Evolutionary conservation across 768 basidiomycete species (phyloP).

Genomic region (Rhizopogon roseolus): DNA sequence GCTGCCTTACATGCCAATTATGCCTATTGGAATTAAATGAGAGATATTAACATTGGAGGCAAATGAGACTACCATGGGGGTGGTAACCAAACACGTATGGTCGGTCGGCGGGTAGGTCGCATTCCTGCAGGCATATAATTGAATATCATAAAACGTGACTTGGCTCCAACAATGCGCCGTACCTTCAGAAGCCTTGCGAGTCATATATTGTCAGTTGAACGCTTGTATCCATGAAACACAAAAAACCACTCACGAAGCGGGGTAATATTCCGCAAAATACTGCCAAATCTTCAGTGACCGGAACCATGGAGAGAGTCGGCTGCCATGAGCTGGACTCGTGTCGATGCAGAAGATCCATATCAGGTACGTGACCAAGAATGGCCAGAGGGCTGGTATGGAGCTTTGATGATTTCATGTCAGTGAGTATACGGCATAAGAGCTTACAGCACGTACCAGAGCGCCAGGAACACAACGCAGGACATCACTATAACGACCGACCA

Average conservation of each 20-base stretch:
- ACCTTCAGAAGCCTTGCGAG: conserved; percentile 47
- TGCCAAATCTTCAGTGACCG: conserved; percentile 69
- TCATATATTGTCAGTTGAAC: background rate
- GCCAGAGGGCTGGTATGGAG: conserved; percentile 88
- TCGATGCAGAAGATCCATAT: conserved; percentile 79
- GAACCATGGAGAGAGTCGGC: conserved; percentile 71
- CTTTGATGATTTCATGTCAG: conserved; percentile 34
- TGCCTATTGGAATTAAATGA: conserved; percentile 48
- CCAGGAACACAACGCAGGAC: conserved; percentile 60
- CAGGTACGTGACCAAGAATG: conserved; percentile 69
- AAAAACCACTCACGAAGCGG: conserved; percentile 65
- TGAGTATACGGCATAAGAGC: background rate
- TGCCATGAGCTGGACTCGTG: conserved; percentile 65
- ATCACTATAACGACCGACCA: conserved; percentile 84
- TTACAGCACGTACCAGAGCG: conserved; percentile 62
- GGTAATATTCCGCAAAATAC: conserved; percentile 91
- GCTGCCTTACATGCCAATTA: conserved; percentile 87
- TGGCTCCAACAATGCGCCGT: conserved; percentile 3
- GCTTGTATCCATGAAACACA: background rate
- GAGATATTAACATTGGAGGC: background rate
- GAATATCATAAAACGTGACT: background rate
- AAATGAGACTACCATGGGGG: conserved; percentile 64
- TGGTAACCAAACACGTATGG: conserved; percentile 98
- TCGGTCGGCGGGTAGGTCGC: conserved; percentile 84
- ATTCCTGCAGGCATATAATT: conserved; percentile 43